Evolutionary conservation across 2,329 filamentous ascomycete genomes (phyloP).

Genomic region (Diaporthe velutina): DNA sequence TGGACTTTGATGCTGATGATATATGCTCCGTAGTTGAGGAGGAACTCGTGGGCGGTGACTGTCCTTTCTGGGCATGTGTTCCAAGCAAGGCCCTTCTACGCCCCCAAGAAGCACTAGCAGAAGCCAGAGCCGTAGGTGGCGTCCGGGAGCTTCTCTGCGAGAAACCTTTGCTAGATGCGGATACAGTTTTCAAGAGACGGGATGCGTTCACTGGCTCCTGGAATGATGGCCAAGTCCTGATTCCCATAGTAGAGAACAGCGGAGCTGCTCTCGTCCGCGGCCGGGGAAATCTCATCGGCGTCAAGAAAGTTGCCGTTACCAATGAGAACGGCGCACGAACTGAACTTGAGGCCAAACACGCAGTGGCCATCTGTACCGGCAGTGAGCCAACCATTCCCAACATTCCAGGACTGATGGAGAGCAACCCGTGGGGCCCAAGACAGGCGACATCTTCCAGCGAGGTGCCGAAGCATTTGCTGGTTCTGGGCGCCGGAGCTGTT

Average conservation of each 20-base stretch:
- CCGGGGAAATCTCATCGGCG: background rate
- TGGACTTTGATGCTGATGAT: background rate
- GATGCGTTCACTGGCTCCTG: background rate
- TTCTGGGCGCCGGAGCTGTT: background rate
- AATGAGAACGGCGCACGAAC: background rate
- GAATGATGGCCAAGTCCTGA: background rate
- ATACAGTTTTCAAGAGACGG: background rate
- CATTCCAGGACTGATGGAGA: background rate
- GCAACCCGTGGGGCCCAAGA: constrained; percentile 1
- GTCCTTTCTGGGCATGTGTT: constrained; percentile 6
- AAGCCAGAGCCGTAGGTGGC: background rate
- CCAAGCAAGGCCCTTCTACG: background rate
- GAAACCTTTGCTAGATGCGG: background rate
- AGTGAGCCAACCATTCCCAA: background rate
- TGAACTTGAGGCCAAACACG: background rate
- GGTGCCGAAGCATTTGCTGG: background rate
- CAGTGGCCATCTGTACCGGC: background rate
- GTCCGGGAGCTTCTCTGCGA: background rate
- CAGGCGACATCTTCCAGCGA: constrained; percentile 10
- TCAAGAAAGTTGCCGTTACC: constrained; percentile 1
- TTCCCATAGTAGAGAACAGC: background rate
- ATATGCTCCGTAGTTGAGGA: background rate
- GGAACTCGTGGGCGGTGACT: background rate
- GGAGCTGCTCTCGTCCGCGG: background rate
- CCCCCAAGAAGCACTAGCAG: background rate